Evolutionary conservation across 2,329 filamentous ascomycete species (phyloP).

Genomic region (Bipolaris cookei): DNA sequence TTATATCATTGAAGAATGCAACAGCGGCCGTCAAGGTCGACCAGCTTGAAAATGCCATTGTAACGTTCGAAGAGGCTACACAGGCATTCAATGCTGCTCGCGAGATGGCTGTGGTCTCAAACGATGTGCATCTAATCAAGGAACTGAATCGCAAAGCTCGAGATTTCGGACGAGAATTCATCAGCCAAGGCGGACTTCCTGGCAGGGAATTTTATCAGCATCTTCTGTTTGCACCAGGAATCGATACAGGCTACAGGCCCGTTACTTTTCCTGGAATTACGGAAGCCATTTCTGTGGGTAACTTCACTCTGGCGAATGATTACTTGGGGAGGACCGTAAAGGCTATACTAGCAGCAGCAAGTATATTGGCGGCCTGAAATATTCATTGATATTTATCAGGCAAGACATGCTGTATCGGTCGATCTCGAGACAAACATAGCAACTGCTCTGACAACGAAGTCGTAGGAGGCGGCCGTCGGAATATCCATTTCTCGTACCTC

Average conservation of each 20-base stretch:
- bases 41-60: slow-evolving; percentile 41
- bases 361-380: slow-evolving; percentile 14
- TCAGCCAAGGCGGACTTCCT: slow-evolving; percentile 53
- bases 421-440: neutral
- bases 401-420: neutral
- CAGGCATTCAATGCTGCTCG: slow-evolving; percentile 36
- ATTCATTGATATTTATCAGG: neutral
- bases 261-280: slow-evolving; percentile 46
- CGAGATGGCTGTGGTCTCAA: slow-evolving; percentile 30
- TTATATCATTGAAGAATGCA: slow-evolving; percentile 10
- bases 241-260: slow-evolving; percentile 48
- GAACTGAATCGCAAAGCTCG: slow-evolving; percentile 52
- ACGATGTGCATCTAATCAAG: slow-evolving; percentile 29
- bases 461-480: neutral
- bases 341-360: slow-evolving; percentile 39
- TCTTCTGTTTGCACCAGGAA: slow-evolving; percentile 54
- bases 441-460: neutral
- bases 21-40: neutral
- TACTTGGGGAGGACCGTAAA: slow-evolving; percentile 39
- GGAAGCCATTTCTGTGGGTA: slow-evolving; percentile 36
- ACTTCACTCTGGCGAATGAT: slow-evolving; percentile 33
- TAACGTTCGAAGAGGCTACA: slow-evolving; percentile 40
- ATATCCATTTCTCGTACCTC: neutral
- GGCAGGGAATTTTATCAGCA: slow-evolving; percentile 54
- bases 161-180: slow-evolving; percentile 54